Conservation (phyloP, 2,329 filamentous ascomycete genomes). For the Trichoderma brevicompactum region DNA sequence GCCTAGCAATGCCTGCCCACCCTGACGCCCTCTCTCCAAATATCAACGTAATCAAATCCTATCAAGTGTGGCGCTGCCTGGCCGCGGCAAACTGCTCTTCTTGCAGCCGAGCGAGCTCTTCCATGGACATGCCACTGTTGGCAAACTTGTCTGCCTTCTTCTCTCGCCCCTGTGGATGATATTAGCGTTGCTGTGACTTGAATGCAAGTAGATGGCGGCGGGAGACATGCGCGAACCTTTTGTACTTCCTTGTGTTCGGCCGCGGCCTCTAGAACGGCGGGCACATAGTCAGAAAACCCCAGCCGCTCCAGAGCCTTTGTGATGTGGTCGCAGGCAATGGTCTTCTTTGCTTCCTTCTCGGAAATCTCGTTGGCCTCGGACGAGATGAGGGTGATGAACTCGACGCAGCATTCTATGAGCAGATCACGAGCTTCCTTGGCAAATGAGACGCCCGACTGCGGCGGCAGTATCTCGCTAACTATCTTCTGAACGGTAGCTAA, state of each 20-base stretch:
- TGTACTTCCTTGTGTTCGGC: conserved; percentile 91
- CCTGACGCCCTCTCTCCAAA: conserved; percentile 33
- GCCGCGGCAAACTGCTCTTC: conserved; percentile 89
- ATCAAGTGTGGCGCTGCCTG: conserved; percentile 42
- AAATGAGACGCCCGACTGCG: conserved; percentile 77
- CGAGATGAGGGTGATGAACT: conserved; percentile 98
- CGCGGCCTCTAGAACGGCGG: conserved; percentile 82
- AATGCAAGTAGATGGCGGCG: not conserved
- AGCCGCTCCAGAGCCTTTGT: conserved; percentile 91
- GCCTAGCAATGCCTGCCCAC: conserved; percentile 43
- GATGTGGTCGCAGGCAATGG: conserved; percentile 97
- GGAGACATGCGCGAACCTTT: conserved; percentile 62
- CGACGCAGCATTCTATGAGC: conserved; percentile 97
- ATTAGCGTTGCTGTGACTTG: conserved; percentile 49
- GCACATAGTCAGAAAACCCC: conserved; percentile 90
- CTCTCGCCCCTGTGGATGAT: conserved; percentile 75
- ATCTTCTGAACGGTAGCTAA: conserved; percentile 78
- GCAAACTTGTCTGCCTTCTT: conserved; percentile 98
- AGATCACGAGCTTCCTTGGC: conserved; percentile 94
- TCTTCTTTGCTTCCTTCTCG: conserved; percentile 99
- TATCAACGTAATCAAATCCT: conserved; percentile 14
- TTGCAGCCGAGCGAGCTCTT: conserved; percentile 86
- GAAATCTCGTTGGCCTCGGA: conserved; percentile 98
- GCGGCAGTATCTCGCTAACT: conserved; percentile 87
- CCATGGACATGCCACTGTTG: conserved; percentile 87